Evolutionary conservation across 495 filamentous ascomycete species (phyloP), one percentile per base, ranked within the genome.

Genomic region (Diplogelasinospora grovesii): DNA sequence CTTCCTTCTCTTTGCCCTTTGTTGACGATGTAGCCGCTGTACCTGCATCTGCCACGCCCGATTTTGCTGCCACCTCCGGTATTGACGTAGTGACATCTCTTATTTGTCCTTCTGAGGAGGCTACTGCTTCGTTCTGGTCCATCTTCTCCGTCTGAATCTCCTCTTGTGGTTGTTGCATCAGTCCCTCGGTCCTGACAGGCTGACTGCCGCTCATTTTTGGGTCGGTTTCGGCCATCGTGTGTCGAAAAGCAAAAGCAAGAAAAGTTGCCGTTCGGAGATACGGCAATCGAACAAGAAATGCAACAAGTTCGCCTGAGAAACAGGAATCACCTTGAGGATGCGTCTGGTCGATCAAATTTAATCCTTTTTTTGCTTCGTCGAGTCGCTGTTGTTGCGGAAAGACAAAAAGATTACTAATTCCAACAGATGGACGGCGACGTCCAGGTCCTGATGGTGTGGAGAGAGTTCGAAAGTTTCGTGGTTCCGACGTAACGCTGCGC

Each of bases 1-100:
- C 67, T 7, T 58, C 53, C 47, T 67, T 65, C 2, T 60, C 50
- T 16, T 61, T 58, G n/a, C n/a, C n/a, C 16, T 53, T 47, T 46
- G 59, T 62, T 36, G 59, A 37, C 0, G 57, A 31, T 22, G 49
- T 9, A 25, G 53, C 53, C 5, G 48, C 31, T 13, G 47, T 20
- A 11, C 50, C 29, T 22, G 46, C n/a, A n/a, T n/a, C n/a, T n/a
- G n/a, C n/a, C n/a, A n/a, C n/a, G n/a, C n/a, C n/a, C n/a, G n/a
- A n/a, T n/a, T n/a, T n/a, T n/a, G n/a, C n/a, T n/a, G n/a, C n/a
- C n/a, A n/a, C n/a, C n/a, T n/a, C n/a, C n/a, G n/a, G n/a, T n/a
- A n/a, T n/a, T n/a, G n/a, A n/a, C n/a, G n/a, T n/a, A n/a, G n/a
- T n/a, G n/a, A n/a, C n/a, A n/a, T n/a, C n/a, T n/a, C n/a, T n/a